Conservation (phyloP, 768 basidiomycete species). For the Xerocomellus amylosporus region DNA sequence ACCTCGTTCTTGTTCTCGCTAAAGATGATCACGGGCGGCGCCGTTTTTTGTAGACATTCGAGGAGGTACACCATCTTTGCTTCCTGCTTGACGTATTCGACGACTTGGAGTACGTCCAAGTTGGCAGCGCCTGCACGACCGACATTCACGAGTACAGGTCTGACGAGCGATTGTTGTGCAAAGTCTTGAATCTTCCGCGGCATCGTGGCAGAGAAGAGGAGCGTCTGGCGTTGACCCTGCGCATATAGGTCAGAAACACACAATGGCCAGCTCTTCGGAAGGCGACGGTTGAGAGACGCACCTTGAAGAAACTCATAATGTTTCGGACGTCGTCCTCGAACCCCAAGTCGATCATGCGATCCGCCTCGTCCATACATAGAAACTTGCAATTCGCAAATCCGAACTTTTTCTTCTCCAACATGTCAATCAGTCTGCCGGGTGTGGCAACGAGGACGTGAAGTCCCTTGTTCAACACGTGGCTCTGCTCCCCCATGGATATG, state of each 20-base stretch:
- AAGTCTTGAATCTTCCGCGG: constrained; percentile 99
- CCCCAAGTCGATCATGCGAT: constrained; percentile 98
- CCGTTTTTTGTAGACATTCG: constrained; percentile 97
- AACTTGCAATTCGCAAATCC: constrained; percentile 94
- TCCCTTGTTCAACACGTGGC: constrained; percentile 85
- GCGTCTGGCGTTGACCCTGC: constrained; percentile 92
- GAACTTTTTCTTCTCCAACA: constrained; percentile 94
- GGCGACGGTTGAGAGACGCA: constrained; percentile 31
- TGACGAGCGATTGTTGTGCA: constrained; percentile 93
- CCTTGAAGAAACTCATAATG: constrained; percentile 99
- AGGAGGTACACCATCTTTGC: constrained; percentile 99
- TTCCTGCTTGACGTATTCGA: constrained; percentile 99
- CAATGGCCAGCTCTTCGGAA: no score
- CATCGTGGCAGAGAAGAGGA: constrained; percentile 99
- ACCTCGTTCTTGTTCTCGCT: constrained; percentile 99
- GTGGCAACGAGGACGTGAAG: constrained; percentile 96
- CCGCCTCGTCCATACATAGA: constrained; percentile 98
- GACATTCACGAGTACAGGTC: constrained; percentile 93
- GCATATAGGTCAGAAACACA: constrained; percentile 1
- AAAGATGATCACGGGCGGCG: constrained; percentile 96
- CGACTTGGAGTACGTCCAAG: constrained; percentile 92
- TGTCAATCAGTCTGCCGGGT: constrained; percentile 94
- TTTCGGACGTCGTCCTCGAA: constrained; percentile 99
- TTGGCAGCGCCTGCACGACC: constrained; percentile 98
- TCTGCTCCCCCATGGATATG: constrained; percentile 98